Base-by-base conservation (phyloP, 768 basidiomycete genomes). In the Lentinula aciculospora region DNA sequence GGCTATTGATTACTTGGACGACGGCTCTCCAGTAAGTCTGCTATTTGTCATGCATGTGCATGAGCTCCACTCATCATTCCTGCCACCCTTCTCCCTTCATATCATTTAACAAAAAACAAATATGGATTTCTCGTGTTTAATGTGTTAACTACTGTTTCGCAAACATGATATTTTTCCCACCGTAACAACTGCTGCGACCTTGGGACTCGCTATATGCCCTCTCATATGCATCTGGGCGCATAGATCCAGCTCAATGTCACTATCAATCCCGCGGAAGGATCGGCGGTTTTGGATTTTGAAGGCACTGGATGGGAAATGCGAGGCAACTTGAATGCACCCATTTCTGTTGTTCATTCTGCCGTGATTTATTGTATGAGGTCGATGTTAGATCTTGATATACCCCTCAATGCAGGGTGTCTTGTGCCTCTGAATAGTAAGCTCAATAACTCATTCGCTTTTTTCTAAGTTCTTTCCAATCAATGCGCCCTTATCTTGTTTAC, bases 371-470 rank as follows among this genome's bases (percentile, higher is more conserved):
- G 89, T 73, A 87, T 93, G 83, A 82, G 92, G 28, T 75, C 89
- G 17, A 93, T 93, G 91, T 75, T 94, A 31, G 84, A 92, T 67
- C 69, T 82, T 31, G 89, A 94, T 64, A 96, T 97, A 44, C 95
- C 95, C 10, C 79, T 98, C 27, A 98, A 98, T 68, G 92, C 93
- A 23, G 95, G 95, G 1, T 97, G 94, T 67, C 79, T 98, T 8
- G 89, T 93, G 7, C 94, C 94, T 0, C 74, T 94, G 36, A 81
- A 87, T 23, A 84, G 91, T 91, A 62, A 53, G 80, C 42, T 34
- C 49, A 32, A 50, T 50, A 31, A 12, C 6, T 50, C n/a, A 27
- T 32, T 36, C 50, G 23, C 45, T 4, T 53, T 19, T 3, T 23
- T 23, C 23, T 23, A 17, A 42, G 7, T 10, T 48, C 15, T 8